A percentile compares a stretch with the other conserved stretches of the same genome.
Conservation (phyloP, 495 filamentous ascomycete species). For the Astrothelium macrocarpum region DNA sequence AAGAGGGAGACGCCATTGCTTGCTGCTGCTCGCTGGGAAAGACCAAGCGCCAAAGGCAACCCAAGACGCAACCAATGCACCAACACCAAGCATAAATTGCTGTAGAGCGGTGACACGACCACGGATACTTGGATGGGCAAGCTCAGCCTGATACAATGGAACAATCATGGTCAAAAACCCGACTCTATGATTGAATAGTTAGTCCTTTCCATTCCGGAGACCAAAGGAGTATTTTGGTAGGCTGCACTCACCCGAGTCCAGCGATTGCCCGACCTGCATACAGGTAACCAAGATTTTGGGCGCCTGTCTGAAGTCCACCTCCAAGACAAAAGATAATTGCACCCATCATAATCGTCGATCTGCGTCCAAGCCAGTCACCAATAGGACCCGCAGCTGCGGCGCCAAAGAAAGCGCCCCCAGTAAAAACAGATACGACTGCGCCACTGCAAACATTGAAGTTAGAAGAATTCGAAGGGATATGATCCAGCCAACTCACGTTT, state of each 20-base stretch:
- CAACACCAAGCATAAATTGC: conserved; percentile 54
- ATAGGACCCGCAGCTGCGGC: conserved; percentile 42
- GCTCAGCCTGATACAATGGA: conserved; percentile 41
- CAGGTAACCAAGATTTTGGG: conserved; percentile 26
- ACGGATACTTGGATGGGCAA: conserved; percentile 35
- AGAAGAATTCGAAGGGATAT: conserved; percentile 41
- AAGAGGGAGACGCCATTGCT: conserved; percentile 48
- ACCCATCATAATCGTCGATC: conserved; percentile 39
- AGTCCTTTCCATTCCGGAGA: neutral
- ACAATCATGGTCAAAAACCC: conserved; percentile 39
- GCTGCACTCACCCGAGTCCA: conserved; percentile 17
- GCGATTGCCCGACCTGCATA: conserved; percentile 29
- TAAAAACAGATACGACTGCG: conserved; percentile 60
- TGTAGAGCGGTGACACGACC: conserved; percentile 47
- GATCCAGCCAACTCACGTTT: conserved; percentile 41
- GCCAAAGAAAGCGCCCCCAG: conserved; percentile 51
- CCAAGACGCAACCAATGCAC: conserved; percentile 35
- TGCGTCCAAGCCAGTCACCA: conserved; percentile 38
- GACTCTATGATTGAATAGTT: conserved; percentile 22
- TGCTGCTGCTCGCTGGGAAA: conserved; percentile 27
- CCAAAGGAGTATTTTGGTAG: neutral
- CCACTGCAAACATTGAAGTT: conserved; percentile 49
- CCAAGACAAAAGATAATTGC: conserved; percentile 31
- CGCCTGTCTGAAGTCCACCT: conserved; percentile 33
- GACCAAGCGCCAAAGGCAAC: conserved; percentile 26